Conservation (phyloP, 2,329 filamentous ascomycete genomes). For the Sarocladium brachiariae region DNA sequence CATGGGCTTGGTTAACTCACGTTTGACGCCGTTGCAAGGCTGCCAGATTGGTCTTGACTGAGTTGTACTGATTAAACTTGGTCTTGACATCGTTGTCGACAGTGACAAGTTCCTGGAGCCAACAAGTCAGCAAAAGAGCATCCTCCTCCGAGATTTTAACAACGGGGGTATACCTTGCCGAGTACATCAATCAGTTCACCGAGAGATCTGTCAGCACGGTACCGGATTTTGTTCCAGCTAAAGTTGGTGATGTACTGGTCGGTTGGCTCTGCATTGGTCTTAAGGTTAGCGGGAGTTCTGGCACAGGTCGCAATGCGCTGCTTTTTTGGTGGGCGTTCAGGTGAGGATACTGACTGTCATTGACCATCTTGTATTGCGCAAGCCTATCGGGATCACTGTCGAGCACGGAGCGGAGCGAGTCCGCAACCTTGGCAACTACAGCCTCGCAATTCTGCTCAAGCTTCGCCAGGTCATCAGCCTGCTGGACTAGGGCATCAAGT, state of each 20-base stretch:
- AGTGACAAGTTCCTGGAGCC: conserved; percentile 68
- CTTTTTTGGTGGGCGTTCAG: neutral
- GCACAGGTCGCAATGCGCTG: neutral
- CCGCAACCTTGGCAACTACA: conserved; percentile 81
- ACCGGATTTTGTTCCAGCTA: conserved; percentile 96
- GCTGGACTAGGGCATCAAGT: conserved; percentile 87
- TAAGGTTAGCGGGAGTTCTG: conserved; percentile 18
- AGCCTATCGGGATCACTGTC: conserved; percentile 80
- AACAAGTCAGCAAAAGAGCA: neutral
- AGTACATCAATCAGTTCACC: conserved; percentile 79
- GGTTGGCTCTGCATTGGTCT: conserved; percentile 66
- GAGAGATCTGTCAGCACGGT: conserved; percentile 85
- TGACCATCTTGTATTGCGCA: conserved; percentile 83
- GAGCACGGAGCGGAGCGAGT: conserved; percentile 75
- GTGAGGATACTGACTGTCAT: conserved; percentile 63
- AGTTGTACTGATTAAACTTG: conserved; percentile 92
- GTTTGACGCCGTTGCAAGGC: conserved; percentile 81
- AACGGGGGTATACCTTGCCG: conserved; percentile 53
- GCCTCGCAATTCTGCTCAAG: conserved; percentile 71
- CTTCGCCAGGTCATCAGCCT: conserved; percentile 91
- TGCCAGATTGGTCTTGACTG: conserved; percentile 77
- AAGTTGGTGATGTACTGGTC: conserved; percentile 88
- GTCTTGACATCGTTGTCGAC: conserved; percentile 94
- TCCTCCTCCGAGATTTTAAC: conserved; percentile 36
- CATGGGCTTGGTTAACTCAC: conserved; percentile 45